phyloP scores from a whole-genome alignment of 306 rosid genomes.

The Fragaria iinumae region DNA sequence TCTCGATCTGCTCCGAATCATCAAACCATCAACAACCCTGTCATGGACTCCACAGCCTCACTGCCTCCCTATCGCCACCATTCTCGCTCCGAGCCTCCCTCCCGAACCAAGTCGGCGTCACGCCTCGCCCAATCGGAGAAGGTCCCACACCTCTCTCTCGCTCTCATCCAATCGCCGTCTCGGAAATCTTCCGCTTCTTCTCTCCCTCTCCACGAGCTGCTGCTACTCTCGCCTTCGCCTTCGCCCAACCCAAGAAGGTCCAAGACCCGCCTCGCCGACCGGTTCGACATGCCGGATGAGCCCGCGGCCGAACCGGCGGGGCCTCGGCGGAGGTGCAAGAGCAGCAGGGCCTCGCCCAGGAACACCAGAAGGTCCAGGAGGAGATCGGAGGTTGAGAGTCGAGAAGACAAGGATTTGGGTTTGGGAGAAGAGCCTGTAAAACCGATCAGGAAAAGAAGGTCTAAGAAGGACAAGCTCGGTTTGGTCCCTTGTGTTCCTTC shows the following conservation, averaged over 20 bases:
- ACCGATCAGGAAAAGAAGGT: constrained; percentile 44
- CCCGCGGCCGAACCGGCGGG: constrained; percentile 21
- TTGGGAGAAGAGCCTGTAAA: constrained; percentile 54
- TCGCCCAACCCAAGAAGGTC: constrained; percentile 50
- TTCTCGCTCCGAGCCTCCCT: constrained; percentile 21
- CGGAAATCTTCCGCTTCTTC: constrained; percentile 36
- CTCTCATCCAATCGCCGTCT: constrained; percentile 31
- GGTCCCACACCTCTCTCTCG: constrained; percentile 38
- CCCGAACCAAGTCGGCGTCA: constrained; percentile 43
- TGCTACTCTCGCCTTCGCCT: constrained; percentile 70
- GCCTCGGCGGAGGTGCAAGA: constrained; percentile 48
- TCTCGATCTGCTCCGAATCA: background rate
- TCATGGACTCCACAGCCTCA: constrained; percentile 45
- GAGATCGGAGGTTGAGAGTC: constrained; percentile 53
- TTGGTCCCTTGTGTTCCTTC: constrained; percentile 53
- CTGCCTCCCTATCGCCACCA: constrained; percentile 40
- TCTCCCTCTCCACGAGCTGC: constrained; percentile 51
- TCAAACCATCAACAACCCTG: background rate
- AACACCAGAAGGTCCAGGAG: constrained; percentile 52
- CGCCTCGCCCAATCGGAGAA: constrained; percentile 30
- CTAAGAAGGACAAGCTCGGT: constrained; percentile 64
- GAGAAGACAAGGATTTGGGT: constrained; percentile 60
- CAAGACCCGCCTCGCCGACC: constrained; percentile 57
- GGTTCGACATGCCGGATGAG: constrained; percentile 53
- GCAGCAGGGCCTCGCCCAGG: constrained; percentile 61